A percentile compares a stretch with the other conserved stretches of the same genome.
phyloP scores from a whole-genome alignment of 2,329 filamentous ascomycete species.

The Xylaria sp. region DNA sequence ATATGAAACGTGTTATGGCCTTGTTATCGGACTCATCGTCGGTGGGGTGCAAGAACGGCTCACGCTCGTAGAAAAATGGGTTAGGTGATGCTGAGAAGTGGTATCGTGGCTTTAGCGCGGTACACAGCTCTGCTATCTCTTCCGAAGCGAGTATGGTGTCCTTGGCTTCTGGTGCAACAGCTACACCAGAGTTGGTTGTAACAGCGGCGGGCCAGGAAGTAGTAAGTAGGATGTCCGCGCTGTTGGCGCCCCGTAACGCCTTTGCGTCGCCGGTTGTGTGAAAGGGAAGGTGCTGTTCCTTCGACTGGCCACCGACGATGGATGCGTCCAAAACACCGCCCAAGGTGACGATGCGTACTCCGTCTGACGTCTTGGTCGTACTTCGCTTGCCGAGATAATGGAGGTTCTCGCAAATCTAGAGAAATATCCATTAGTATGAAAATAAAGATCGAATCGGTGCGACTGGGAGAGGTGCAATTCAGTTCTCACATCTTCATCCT shows the following conservation, averaged over 20 bases:
- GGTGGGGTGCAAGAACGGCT: conserved; percentile 81
- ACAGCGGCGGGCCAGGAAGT: conserved; percentile 84
- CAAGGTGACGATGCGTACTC: conserved; percentile 85
- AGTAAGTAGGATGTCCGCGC: conserved; percentile 87
- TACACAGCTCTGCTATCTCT: conserved; percentile 80
- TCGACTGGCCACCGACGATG: conserved; percentile 69
- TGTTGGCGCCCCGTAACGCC: conserved; percentile 77
- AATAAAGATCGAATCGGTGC: background rate
- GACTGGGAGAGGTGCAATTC: background rate
- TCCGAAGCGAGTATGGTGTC: conserved; percentile 65
- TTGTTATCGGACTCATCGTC: conserved; percentile 60
- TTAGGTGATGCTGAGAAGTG: conserved; percentile 78
- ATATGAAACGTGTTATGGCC: conserved; percentile 87
- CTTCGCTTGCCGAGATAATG: conserved; percentile 89
- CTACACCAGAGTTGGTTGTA: conserved; percentile 72
- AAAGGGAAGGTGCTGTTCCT: conserved; percentile 78
- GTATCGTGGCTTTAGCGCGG: conserved; percentile 86
- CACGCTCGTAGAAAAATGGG: conserved; percentile 84
- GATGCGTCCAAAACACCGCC: conserved; percentile 76
- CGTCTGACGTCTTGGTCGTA: conserved; percentile 88
- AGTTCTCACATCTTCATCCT: conserved; percentile 65
- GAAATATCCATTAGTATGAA: background rate
- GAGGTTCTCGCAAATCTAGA: conserved; percentile 83
- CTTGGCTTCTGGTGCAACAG: conserved; percentile 64
- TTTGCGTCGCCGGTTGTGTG: conserved; percentile 83